phyloP scores from a whole-genome alignment of 495 filamentous ascomycete genomes.

The Chlorociboria aeruginascens region DNA sequence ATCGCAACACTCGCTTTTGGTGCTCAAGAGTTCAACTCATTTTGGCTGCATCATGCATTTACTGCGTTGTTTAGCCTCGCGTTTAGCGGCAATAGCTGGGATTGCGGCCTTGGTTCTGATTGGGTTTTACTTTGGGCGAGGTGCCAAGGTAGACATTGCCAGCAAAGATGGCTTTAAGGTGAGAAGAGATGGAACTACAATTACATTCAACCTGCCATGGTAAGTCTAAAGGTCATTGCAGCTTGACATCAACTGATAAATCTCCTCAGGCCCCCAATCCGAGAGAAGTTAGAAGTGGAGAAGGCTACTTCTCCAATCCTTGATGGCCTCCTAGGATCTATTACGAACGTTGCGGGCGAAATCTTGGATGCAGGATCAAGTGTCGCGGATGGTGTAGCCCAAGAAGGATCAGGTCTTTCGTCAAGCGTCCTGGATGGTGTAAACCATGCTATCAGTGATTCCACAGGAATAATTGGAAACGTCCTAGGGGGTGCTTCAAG shows the following conservation, averaged over 20 bases:
- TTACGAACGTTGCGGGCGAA: not conserved
- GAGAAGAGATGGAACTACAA: constrained; percentile 6
- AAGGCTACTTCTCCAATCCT: not conserved
- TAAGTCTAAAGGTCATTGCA: constrained; percentile 2
- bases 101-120: constrained; percentile 6
- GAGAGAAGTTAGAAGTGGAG: not conserved
- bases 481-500: constrained; percentile 9
- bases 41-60: constrained; percentile 8
- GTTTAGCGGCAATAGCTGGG: not conserved
- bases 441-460: not conserved
- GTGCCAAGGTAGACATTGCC: constrained; percentile 2
- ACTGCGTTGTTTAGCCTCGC: not conserved
- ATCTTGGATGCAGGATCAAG: not conserved
- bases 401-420: not conserved
- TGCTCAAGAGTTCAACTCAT: not conserved
- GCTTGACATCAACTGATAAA: not conserved
- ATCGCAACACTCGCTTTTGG: not conserved
- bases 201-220: constrained; percentile 8
- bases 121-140: constrained; percentile 5
- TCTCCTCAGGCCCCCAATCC: not conserved
- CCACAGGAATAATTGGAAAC: constrained; percentile 3
- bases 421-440: constrained; percentile 4
- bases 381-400: not conserved
- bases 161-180: constrained; percentile 1
- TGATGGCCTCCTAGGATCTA: not conserved